phyloP scores from a whole-genome alignment of 208 protist genomes.

The Tritrichomonas musculus region DNA sequence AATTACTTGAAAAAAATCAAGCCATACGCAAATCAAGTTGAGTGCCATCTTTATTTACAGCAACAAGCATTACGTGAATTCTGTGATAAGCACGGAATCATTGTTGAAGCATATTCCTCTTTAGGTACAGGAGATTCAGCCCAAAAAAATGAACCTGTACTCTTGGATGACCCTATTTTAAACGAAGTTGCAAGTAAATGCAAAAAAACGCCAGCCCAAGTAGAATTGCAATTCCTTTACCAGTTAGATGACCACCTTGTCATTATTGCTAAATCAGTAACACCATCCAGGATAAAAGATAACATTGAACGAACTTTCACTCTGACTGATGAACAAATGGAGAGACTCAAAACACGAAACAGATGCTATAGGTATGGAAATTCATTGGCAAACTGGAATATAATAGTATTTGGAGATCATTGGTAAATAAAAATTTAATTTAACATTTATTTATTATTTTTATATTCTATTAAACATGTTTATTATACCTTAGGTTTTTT shows the following conservation, averaged over 20 bases:
- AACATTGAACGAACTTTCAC: background rate
- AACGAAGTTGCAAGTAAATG: background rate
- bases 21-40: background rate
- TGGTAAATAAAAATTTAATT: too few relatives aligned
- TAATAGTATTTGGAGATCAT: too few relatives aligned
- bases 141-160: background rate
- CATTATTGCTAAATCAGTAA: background rate
- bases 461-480: too few relatives aligned
- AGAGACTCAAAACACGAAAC: background rate
- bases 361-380: background rate
- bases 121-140: background rate
- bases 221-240: background rate
- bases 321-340: background rate
- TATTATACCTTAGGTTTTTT: too few relatives aligned
- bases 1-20: background rate
- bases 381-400: too few relatives aligned
- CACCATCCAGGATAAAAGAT: background rate
- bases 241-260: background rate
- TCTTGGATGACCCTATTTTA: background rate
- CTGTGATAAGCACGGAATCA: conserved; percentile 37
- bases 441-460: too few relatives aligned
- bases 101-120: conserved; percentile 42
- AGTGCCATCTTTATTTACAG: conserved; percentile 42
- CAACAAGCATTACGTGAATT: conserved; percentile 38
- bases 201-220: background rate